Evolutionary conservation across 495 filamentous ascomycete species (phyloP).

Genomic region (Lasiosphaeris hirsuta): DNA sequence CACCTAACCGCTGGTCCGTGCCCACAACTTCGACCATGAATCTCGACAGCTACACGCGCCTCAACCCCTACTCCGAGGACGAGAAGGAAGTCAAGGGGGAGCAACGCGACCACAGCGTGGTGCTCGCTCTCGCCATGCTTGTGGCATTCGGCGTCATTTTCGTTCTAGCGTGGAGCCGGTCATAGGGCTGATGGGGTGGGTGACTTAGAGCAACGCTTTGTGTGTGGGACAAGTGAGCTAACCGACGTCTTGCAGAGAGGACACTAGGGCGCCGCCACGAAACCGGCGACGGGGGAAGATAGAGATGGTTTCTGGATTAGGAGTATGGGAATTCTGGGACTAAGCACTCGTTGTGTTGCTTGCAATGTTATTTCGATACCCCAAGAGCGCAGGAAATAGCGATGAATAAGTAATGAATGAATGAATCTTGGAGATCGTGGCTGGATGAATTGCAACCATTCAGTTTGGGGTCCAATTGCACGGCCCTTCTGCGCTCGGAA

Average conservation of each 20-base stretch:
- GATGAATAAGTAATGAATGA: not conserved
- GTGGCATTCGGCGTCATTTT: conserved; percentile 9
- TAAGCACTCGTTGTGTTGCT: not conserved
- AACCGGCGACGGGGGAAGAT: not conserved
- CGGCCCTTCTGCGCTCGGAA: no score
- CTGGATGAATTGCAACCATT: not conserved
- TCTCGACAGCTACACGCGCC: conserved; percentile 25
- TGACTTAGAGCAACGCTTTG: no score
- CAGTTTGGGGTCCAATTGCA: no score
- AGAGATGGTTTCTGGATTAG: not conserved
- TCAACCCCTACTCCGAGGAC: conserved; percentile 25
- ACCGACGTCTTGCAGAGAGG: not conserved
- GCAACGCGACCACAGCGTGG: not conserved
- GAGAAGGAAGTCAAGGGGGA: conserved; percentile 4
- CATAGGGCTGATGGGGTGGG: not conserved
- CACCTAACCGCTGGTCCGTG: not conserved
- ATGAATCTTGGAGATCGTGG: conserved; percentile 1
- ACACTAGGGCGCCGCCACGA: not conserved
- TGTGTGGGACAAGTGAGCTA: no score
- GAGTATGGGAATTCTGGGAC: not conserved
- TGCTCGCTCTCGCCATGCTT: conserved; percentile 7
- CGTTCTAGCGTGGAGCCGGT: not conserved
- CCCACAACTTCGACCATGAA: conserved; percentile 20
- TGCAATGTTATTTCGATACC: conserved; percentile 8
- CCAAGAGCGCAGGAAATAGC: not conserved